Base-by-base conservation (phyloP, 805 yeast genomes). In the Ogataea thermomethanolica region DNA sequence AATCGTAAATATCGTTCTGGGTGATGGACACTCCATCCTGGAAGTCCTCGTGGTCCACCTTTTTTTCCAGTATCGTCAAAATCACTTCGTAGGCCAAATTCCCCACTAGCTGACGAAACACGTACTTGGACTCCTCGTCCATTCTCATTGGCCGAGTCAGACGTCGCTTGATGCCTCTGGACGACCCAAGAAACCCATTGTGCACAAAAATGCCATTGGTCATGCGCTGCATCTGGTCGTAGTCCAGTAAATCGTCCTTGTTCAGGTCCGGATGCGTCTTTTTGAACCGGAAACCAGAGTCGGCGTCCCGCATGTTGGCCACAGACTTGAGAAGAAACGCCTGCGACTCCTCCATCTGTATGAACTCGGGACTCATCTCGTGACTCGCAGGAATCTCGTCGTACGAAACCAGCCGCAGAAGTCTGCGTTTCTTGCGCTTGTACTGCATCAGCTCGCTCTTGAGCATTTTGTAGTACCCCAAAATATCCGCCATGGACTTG, bases 341-440 rank as follows among this genome's bases (percentile, higher is more conserved):
- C 31, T 54, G 51, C 5, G 48, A 38, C 13, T 74, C 73, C 48
- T 79, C 85, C 45, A 71, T 53, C 5, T 57, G 53, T 1, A 73
- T 50, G 41, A 65, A 71, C 13, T 54, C 55, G 7, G 65, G 65
- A 44, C 73, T 70, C 64, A 79, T 65, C 49, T 79, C 85, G 43
- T 64, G 58, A 1, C 80, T 74, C 3, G 66, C 64, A 1, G 84
- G 84, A 8, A 79, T 57, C 9, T 74, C 73, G 22, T 61, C 57
- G 50, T 74, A 72, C 10, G 58, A 49, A 3, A 67, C 41, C 23
- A 72, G 50, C 13, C 49, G 37, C 15, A 46, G 43, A 25, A 46
- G 48, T 1, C 33, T 29, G 20, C 48, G 49, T 25, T 32, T 37
- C 29, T 38, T 49, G 25, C 36, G 40, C 43, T 70, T 70, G 21